Evolutionary conservation across 2,329 filamentous ascomycete species (phyloP).

Genomic region (Huntiella abstrusa): DNA sequence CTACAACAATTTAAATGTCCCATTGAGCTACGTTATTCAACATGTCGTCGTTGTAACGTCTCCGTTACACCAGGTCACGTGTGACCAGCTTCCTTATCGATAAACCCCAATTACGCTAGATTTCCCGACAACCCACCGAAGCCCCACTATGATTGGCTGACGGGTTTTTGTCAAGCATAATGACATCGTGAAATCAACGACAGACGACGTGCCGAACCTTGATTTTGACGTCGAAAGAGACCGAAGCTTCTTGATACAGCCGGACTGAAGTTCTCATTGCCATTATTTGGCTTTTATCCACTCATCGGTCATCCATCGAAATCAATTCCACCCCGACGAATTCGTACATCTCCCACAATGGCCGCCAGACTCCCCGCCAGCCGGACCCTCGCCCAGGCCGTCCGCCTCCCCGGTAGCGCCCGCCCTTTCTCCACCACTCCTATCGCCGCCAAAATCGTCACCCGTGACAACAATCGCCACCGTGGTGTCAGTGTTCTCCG

Average conservation of each 20-base stretch:
- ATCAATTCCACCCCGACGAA: constrained; percentile 1
- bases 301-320: no score
- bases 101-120: neutral
- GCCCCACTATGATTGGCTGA: constrained; percentile 1
- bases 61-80: neutral
- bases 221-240: neutral
- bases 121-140: neutral
- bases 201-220: neutral
- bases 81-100: neutral
- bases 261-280: no score
- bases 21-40: neutral
- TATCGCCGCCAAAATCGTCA: constrained; percentile 27
- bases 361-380: neutral
- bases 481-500: constrained; percentile 71
- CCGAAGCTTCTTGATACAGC: no score
- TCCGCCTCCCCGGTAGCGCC: neutral
- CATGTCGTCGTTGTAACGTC: neutral
- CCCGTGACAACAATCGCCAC: constrained; percentile 56
- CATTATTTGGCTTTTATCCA: neutral
- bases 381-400: neutral
- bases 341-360: neutral
- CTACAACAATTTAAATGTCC: neutral
- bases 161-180: constrained; percentile 1
- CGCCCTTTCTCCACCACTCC: constrained; percentile 35
- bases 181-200: neutral